Percentiles rank a stretch among this genome's conserved stretches.
Conservation (phyloP, 352 stramenopile genomes). For the Phytopythium oedochilum region DNA sequence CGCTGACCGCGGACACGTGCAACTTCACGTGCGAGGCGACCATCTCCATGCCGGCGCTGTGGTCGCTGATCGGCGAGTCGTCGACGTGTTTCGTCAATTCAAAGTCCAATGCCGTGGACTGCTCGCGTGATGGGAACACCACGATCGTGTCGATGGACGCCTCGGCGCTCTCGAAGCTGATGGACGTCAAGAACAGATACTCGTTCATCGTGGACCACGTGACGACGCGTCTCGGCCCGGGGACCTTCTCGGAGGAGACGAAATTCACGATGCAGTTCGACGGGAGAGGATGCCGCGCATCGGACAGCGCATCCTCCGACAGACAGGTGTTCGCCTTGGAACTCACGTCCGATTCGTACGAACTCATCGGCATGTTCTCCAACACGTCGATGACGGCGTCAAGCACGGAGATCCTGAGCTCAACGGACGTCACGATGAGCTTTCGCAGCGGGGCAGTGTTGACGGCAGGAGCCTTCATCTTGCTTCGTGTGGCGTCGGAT, state of each 20-base stretch:
- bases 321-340: constrained; percentile 60
- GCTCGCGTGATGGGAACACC: constrained; percentile 44
- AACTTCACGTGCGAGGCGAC: constrained; percentile 45
- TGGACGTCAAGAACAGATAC: constrained; percentile 36
- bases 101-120: constrained; percentile 23
- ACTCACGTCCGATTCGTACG: constrained; percentile 45
- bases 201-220: constrained; percentile 50
- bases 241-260: constrained; percentile 52
- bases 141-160: constrained; percentile 45
- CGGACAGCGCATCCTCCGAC: constrained; percentile 7
- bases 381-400: constrained; percentile 46
- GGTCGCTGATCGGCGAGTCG: constrained; percentile 32
- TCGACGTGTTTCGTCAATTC: constrained; percentile 32
- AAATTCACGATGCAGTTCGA: constrained; percentile 52
- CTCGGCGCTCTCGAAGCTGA: constrained; percentile 26
- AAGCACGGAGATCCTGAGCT: constrained; percentile 38
- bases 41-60: constrained; percentile 51
- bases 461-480: constrained; percentile 48
- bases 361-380: constrained; percentile 50
- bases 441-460: constrained; percentile 62
- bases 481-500: constrained; percentile 59
- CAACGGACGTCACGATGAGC: constrained; percentile 45
- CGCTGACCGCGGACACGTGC: constrained; percentile 28
- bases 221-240: constrained; percentile 50
- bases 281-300: constrained; percentile 43